A percentile compares a stretch with the other conserved stretches of the same genome.
Conservation (phyloP, 805 yeast genomes). For the Wickerhamiella dianesei region DNA sequence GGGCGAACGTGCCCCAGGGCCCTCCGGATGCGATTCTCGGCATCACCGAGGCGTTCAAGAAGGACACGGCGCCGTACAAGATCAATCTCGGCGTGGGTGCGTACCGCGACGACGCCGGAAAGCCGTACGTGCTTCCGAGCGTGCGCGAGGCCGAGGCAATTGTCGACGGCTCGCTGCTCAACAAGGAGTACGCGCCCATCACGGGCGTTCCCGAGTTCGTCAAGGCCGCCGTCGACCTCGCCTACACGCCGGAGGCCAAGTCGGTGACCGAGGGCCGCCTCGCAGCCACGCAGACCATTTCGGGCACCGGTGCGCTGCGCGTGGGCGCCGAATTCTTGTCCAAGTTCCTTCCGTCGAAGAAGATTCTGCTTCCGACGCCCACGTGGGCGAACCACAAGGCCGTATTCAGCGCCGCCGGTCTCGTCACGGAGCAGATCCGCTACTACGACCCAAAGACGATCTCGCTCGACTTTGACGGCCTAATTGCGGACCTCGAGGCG, state of each 20-base stretch:
- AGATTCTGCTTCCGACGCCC: slow-evolving; percentile 65
- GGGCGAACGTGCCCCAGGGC: slow-evolving; percentile 37
- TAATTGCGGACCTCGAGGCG: slow-evolving; percentile 42
- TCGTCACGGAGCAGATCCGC: slow-evolving; percentile 44
- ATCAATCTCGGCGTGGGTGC: slow-evolving; percentile 73
- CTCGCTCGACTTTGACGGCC: slow-evolving; percentile 49
- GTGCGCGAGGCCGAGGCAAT: slow-evolving; percentile 51
- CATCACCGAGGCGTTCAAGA: slow-evolving; percentile 56
- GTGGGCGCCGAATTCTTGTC: slow-evolving; percentile 67
- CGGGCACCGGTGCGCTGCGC: slow-evolving; percentile 92
- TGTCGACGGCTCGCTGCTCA: slow-evolving; percentile 36
- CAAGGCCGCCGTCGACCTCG: slow-evolving; percentile 49
- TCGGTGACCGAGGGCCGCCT: slow-evolving; percentile 50
- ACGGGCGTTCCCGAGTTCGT: slow-evolving; percentile 63
- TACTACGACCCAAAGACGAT: slow-evolving; percentile 56
- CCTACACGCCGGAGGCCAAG: slow-evolving; percentile 52
- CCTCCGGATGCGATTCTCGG: slow-evolving; percentile 80
- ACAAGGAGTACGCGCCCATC: slow-evolving; percentile 82
- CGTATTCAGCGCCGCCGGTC: slow-evolving; percentile 62
- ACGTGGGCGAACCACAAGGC: slow-evolving; percentile 92
- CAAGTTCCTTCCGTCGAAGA: slow-evolving; percentile 42
- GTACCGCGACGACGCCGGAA: slow-evolving; percentile 78
- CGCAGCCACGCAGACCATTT: slow-evolving; percentile 74
- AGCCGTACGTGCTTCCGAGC: slow-evolving; percentile 77
- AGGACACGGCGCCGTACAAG: slow-evolving; percentile 39